Evolutionary conservation across 2,329 filamentous ascomycete species (phyloP).

Genomic region (Beauveria rudraprayagi): DNA sequence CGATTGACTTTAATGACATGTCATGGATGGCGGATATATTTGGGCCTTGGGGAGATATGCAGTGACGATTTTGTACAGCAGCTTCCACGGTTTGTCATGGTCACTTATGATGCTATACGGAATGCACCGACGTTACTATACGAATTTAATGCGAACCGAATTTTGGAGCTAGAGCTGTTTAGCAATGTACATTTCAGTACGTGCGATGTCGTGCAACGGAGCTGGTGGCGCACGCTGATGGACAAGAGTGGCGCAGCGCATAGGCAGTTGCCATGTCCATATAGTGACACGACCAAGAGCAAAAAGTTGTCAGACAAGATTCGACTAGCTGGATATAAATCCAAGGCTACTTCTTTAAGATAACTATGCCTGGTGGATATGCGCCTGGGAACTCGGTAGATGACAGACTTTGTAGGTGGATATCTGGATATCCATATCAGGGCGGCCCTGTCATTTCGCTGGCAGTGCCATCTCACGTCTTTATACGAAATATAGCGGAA

Average conservation of each 20-base stretch:
- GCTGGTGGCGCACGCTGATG: background rate
- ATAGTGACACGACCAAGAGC: background rate
- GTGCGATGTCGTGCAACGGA: background rate
- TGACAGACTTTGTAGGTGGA: background rate
- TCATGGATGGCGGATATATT: slow-evolving; percentile 32
- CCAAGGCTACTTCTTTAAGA: background rate
- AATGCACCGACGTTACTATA: background rate
- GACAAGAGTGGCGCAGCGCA: background rate
- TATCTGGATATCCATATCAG: background rate
- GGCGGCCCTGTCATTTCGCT: background rate
- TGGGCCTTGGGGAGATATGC: slow-evolving; percentile 30
- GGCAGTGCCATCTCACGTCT: background rate
- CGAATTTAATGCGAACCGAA: background rate
- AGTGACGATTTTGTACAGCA: slow-evolving; percentile 6
- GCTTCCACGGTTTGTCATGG: background rate
- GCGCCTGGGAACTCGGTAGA: background rate
- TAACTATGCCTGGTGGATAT: background rate
- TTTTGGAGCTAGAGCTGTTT: background rate
- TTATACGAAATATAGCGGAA: background rate
- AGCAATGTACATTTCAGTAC: background rate
- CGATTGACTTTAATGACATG: slow-evolving; percentile 27
- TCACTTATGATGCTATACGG: background rate
- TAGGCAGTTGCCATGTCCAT: background rate
- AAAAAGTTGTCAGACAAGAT: background rate
- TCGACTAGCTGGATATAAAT: background rate